These are phyloP conservation scores for Petunia axillaris DNA, from an alignment of 257 asterid genomes.

Conservation along the genomic window DNA sequence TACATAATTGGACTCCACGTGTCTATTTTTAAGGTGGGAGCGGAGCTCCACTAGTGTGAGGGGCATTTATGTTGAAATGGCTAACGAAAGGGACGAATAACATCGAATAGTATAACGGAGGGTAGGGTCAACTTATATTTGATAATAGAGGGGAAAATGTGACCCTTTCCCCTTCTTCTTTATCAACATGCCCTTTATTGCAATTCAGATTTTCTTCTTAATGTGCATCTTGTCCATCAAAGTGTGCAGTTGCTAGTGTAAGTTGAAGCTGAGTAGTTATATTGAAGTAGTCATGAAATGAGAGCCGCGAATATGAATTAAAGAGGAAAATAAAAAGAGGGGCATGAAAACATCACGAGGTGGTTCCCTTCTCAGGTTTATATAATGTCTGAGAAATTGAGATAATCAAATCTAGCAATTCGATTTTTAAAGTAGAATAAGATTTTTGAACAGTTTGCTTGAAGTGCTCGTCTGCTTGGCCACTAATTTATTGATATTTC, in stretches of 20 bases:
- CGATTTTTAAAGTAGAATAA: not conserved
- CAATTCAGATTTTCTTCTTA: not conserved
- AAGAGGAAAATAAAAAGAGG: not conserved
- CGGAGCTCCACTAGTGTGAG: no score
- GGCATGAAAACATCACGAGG: not conserved
- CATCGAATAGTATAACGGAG: no score
- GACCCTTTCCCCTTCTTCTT: not conserved
- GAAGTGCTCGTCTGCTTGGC: not conserved
- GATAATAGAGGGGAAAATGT: no score
- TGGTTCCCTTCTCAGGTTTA: not conserved
- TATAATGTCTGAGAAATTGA: constrained; percentile 1
- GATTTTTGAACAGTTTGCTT: not conserved
- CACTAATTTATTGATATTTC: not conserved
- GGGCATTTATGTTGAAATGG: no score
- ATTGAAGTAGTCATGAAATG: not conserved
- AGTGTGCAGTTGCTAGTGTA: not conserved
- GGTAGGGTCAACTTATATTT: no score
- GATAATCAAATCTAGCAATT: not conserved
- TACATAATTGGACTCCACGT: no score
- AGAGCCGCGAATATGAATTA: not conserved
- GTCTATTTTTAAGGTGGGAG: no score
- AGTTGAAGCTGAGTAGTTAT: not conserved
- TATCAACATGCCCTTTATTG: not conserved
- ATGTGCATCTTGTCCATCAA: constrained; percentile 7
- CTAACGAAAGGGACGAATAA: no score